Base-by-base conservation (phyloP, 2,329 filamentous ascomycete species). In the Pezizomycotina sp. region DNA sequence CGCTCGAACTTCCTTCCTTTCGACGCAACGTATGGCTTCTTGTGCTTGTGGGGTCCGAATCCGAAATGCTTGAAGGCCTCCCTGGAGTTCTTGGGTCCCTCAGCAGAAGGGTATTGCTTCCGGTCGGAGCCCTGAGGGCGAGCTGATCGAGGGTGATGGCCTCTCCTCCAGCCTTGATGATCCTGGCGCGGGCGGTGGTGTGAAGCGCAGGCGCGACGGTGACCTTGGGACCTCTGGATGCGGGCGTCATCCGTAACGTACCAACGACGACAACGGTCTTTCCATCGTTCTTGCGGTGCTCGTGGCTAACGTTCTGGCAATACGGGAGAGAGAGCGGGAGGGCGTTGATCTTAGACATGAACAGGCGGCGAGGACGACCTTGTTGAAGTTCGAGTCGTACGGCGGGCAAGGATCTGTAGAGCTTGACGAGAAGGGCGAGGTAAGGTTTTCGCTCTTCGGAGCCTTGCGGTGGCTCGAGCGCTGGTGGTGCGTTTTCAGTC, bases 1-100 rank as follows among this genome's bases (percentile, higher is more conserved):
- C 75, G 74, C 77, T 98, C 91, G 71, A 98, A 98, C 74, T 98
- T 98, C 68, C 89, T 79, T 60, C 91, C 91, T 80, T 98, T 98
- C 71, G 82, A 92, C 66, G 82, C 73, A 58, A 98, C 73, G 56
- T 92, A 80, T 80, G 50, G 50, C 43, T 51, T 52, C 79, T 95
- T 98, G 77, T 92, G 69, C 64, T 75, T 84, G 75, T 98, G 89
- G 52, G 89, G 89, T 53, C 89, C 91, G 56, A 98, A 79, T 61
- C 91, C 89, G 61, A 98, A 98, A 71, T 98, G 91, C 79, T 92
- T 95, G 64, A 95, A 69, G 48, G 89, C 81, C 75, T 98, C 89
- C 61, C 89, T 77, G 55, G 82, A 64, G 68, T 95, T 95, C 82
- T 93, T 98, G 64, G 89, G 84, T 50, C 89, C 63, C 89, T 81